Conservation (phyloP, 352 stramenopile species). For the Pythium grandisporangium region DNA sequence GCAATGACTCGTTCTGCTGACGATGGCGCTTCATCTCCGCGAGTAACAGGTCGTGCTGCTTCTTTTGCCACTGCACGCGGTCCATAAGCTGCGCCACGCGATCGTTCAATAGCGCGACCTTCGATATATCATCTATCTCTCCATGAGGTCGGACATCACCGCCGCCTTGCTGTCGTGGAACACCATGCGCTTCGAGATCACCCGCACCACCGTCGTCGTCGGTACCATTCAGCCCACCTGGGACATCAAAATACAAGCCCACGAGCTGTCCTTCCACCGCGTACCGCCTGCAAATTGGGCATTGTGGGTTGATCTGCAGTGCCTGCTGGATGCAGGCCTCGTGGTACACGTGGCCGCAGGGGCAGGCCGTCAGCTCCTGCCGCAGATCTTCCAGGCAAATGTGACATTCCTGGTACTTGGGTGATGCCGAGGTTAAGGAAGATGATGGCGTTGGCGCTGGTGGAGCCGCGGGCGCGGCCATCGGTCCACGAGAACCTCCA, state of each 20-base stretch:
- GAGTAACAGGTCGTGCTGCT: slow-evolving; percentile 50
- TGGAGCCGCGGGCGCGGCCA: not conserved
- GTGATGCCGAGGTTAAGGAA: not conserved
- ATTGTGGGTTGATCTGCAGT: slow-evolving; percentile 60
- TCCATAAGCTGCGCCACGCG: slow-evolving; percentile 56
- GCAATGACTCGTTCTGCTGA: slow-evolving; percentile 51
- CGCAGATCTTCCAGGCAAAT: slow-evolving; percentile 78
- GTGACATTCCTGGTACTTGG: slow-evolving; percentile 60
- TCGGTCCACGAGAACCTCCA: not conserved
- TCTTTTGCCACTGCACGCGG: slow-evolving; percentile 71
- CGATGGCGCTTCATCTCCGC: slow-evolving; percentile 48
- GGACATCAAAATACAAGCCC: slow-evolving; percentile 59
- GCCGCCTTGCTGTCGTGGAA: too few species aligned
- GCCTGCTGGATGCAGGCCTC: slow-evolving; percentile 62
- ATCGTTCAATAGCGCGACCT: slow-evolving; percentile 32
- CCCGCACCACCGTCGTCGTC: not conserved
- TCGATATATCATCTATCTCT: too few species aligned
- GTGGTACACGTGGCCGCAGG: slow-evolving; percentile 73
- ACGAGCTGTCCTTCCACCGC: slow-evolving; percentile 36
- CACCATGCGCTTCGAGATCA: too few species aligned
- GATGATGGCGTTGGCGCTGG: not conserved
- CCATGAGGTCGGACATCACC: too few species aligned
- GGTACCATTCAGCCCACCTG: slow-evolving; percentile 2
- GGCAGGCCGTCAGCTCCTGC: slow-evolving; percentile 37
- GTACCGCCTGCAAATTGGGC: slow-evolving; percentile 54